Percentiles rank a stretch among this genome's conserved stretches.
Evolutionary conservation across 208 protist species (phyloP).

Genomic region (Leishmania major): DNA sequence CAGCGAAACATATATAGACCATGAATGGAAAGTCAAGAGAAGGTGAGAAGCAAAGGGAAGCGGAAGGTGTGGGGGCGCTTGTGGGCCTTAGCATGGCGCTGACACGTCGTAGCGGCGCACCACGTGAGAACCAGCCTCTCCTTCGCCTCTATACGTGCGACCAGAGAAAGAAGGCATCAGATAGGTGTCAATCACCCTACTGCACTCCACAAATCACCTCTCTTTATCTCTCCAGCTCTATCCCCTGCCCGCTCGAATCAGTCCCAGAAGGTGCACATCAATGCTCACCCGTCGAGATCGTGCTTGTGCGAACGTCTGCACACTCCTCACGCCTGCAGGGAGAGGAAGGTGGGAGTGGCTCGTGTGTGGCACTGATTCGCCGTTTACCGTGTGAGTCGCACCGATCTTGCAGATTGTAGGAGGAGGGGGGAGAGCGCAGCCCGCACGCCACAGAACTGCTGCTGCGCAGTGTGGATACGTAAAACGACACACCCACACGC

Average conservation of each 20-base stretch:
- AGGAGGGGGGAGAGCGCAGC: not conserved
- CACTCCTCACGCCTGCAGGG: not conserved
- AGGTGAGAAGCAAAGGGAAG: constrained; percentile 10
- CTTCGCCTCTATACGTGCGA: not conserved
- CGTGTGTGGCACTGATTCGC: not conserved
- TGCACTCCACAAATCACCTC: not conserved
- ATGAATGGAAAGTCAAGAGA: constrained; percentile 5
- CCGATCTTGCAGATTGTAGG: not conserved
- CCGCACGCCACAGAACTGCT: not conserved
- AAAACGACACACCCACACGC: constrained; percentile 2
- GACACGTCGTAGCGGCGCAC: not conserved
- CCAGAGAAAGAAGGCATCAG: not conserved
- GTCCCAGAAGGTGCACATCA: not conserved
- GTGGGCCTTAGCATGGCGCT: not conserved
- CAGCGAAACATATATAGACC: not conserved
- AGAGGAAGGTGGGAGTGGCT: not conserved
- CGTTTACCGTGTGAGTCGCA: not conserved
- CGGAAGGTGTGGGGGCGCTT: not conserved
- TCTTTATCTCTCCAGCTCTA: too few species aligned
- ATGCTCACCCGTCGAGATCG: not conserved
- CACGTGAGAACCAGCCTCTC: not conserved
- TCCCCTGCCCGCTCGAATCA: not conserved
- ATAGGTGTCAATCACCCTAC: not conserved
- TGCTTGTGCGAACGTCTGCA: not conserved
- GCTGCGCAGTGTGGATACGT: not conserved